Percentiles rank a stretch among this genome's conserved stretches.
These are phyloP conservation scores for Colletotrichum sublineola DNA, from an alignment of 2,329 filamentous ascomycete genomes.

Conservation along the genomic window DNA sequence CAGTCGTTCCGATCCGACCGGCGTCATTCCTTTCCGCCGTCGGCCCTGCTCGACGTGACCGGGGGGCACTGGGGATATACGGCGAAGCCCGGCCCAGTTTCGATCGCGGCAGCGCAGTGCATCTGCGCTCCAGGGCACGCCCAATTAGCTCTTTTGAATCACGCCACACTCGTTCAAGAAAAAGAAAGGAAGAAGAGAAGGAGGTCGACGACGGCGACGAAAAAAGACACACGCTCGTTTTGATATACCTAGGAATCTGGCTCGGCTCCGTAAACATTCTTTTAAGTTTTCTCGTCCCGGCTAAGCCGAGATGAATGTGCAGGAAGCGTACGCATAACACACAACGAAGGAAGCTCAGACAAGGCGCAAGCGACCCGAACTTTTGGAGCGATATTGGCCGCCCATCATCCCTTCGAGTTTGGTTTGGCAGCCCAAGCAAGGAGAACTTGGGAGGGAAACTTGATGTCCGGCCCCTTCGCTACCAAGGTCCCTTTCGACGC, in stretches of 20 bases:
- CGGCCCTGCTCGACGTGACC: neutral
- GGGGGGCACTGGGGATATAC: neutral
- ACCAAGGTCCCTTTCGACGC: neutral
- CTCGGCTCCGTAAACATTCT: neutral
- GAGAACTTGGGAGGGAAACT: neutral
- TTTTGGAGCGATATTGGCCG: neutral
- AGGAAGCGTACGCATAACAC: conserved; percentile 18
- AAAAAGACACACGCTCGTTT: conserved; percentile 14
- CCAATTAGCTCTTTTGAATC: conserved; percentile 6
- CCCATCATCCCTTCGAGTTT: neutral
- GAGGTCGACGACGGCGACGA: neutral
- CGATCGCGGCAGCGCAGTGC: conserved; percentile 18
- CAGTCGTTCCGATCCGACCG: neutral
- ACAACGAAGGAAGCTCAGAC: neutral
- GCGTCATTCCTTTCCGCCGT: conserved; percentile 28
- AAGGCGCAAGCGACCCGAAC: neutral
- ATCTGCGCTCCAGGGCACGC: conserved; percentile 19
- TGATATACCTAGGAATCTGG: neutral
- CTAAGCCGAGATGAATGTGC: conserved; percentile 26
- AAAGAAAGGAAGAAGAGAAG: neutral
- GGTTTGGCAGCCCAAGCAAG: neutral
- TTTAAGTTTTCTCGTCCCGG: neutral
- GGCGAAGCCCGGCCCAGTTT: conserved; percentile 13
- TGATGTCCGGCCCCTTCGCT: no score
- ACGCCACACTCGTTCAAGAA: conserved; percentile 17